Evolutionary conservation across 768 basidiomycete genomes (phyloP).

Genomic region (Tulasnella sp.): DNA sequence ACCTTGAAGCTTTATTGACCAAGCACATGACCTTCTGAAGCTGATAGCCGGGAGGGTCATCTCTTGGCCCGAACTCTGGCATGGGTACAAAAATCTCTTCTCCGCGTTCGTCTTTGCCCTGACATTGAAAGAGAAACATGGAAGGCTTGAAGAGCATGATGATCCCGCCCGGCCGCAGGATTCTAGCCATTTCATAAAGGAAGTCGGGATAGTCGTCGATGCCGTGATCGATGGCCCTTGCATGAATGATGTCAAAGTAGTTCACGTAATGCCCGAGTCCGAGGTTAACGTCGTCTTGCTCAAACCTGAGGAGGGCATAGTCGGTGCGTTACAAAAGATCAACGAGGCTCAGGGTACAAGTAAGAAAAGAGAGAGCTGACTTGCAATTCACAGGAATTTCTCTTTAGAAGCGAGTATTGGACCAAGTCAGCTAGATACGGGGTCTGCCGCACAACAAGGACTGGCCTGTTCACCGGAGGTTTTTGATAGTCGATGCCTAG

Average conservation of each 20-base stretch:
- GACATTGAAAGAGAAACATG: neutral
- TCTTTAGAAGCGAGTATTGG: neutral
- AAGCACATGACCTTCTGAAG: neutral
- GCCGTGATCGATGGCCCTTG: neutral
- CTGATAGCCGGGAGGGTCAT: neutral
- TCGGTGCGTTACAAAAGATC: neutral
- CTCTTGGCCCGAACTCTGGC: neutral
- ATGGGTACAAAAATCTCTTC: neutral
- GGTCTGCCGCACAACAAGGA: neutral
- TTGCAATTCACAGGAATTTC: slow-evolving; percentile 7
- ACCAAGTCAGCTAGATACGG: neutral
- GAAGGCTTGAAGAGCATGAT: neutral
- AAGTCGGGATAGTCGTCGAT: slow-evolving; percentile 13
- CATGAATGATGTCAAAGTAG: slow-evolving; percentile 7
- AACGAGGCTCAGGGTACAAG: neutral
- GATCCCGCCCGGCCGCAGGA: slow-evolving; percentile 2
- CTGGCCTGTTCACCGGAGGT: neutral
- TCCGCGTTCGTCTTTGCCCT: neutral
- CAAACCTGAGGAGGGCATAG: neutral
- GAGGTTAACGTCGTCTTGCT: neutral
- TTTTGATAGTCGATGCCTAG: neutral
- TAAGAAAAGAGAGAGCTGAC: neutral
- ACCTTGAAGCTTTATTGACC: neutral
- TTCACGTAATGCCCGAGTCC: neutral
- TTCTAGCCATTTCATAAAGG: slow-evolving; percentile 4